Evolutionary conservation across 2,329 filamentous ascomycete genomes (phyloP), one percentile per base, ranked within the genome.

Genomic region (Rhynchosporium agropyri): DNA sequence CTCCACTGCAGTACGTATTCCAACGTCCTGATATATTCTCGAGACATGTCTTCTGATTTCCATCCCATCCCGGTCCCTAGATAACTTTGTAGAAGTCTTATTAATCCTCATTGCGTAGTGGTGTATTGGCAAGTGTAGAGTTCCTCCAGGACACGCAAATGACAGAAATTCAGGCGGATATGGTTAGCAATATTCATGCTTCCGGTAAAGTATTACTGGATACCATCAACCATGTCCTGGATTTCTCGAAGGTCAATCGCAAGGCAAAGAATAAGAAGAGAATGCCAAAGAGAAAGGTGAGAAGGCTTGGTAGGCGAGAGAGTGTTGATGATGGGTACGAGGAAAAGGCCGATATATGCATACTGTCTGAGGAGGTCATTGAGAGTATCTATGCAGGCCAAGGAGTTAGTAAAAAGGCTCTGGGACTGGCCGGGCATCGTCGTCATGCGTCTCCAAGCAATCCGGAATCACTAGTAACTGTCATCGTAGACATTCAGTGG

Each of bases 211-310:
- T 82, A 0, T 74, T 85, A 0, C 75, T 83, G 0, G 81, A 85
- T 67, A 83, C 81, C 0, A 79, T 82, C 20, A 80, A 84, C 56
- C 81, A 83, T 46, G 75, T 84, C 1, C 77, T 82, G 0, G 80
- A 82, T 55, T 85, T 80, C 55, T 82, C 81, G 36, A 85, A 86
- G 65, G 81, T 87, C 59, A 81, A 82, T 67, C 78, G 66, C 20
- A 70, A 64, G 58, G 51, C 61, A 3, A 73, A 71, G 60, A 66
- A 70, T 15, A 69, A 67, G 48, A 66, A 63, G 20, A 66, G 58
- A 20, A 56, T 68, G 26, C 63, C 65, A 2, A 70, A 65, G 57
- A 67, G 60, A 60, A 46, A 60, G 12, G 45, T 56, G 43, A 55
- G 64, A 40, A 62, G 61, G 48, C 13, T 51, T 55, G 64, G 31